Percentiles rank a stretch among this genome's conserved stretches.
phyloP scores from a whole-genome alignment of 306 rosid genomes.

The Prunus davidiana region DNA sequence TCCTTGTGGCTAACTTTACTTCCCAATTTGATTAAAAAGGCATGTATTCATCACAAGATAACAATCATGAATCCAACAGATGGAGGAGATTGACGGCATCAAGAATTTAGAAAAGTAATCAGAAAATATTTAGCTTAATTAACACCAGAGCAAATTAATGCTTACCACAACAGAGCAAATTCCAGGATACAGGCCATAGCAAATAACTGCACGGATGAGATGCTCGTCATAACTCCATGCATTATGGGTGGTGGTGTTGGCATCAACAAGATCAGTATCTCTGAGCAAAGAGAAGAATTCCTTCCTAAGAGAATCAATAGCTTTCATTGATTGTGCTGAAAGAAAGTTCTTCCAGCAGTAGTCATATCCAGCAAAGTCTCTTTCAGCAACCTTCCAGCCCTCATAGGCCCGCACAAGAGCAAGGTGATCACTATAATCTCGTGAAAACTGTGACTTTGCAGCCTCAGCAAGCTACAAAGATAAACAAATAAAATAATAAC shows the following conservation, averaged over 20 bases:
- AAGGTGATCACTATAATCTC: conserved; percentile 84
- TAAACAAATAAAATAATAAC: conserved; percentile 6
- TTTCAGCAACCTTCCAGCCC: conserved; percentile 89
- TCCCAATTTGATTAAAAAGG: background rate
- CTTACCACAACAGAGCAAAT: conserved; percentile 89
- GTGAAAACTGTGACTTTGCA: conserved; percentile 79
- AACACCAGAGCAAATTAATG: background rate
- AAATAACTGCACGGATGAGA: conserved; percentile 76
- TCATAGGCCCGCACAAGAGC: conserved; percentile 83
- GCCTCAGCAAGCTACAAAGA: conserved; percentile 86
- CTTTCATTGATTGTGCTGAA: conserved; percentile 88
- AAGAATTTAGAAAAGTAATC: background rate
- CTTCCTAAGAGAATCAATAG: conserved; percentile 82
- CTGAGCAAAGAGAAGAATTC: conserved; percentile 74
- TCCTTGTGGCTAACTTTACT: background rate
- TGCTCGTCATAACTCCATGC: conserved; percentile 66
- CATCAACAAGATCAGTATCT: conserved; percentile 73
- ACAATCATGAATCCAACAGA: background rate
- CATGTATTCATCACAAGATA: background rate
- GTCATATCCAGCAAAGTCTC: conserved; percentile 67
- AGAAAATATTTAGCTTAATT: background rate
- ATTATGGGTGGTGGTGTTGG: conserved; percentile 48
- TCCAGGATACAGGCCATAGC: conserved; percentile 93
- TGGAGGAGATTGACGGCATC: background rate
- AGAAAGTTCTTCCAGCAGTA: conserved; percentile 95